Evolutionary conservation across 2,329 filamentous ascomycete genomes (phyloP), one percentile per base, ranked within the genome.

Genomic region (Hymenoscyphus occultus): DNA sequence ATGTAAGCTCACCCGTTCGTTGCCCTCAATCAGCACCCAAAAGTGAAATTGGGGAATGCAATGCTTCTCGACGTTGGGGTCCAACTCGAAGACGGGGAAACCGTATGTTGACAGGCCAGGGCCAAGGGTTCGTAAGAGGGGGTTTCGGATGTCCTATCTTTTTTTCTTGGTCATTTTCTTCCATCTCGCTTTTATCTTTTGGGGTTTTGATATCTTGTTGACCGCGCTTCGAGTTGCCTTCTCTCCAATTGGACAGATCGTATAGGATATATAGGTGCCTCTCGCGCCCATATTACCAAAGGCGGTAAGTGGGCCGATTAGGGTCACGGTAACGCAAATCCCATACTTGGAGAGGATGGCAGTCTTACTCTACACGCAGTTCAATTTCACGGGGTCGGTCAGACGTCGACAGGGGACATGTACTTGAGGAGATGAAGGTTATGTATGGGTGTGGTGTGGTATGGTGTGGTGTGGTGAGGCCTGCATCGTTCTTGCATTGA

Each of bases 391-490:
- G 32, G 35, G 39, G 35, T 35, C 9, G 35, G 35, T 40, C 22
- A 40, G 28, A 48, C 9, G 12, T 28, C 19, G 1, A 19, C 12
- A n/a, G 7, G 39, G n/a, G 28, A 28, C 3, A 28, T 28, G 22
- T 35, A 5, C 9, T 0, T 19, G 16, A 32, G 9, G n/a, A 59
- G 32, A 32, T 42, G 35, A 28, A 40, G 39, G 39, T 28, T 28
- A 28, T 28, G 39, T 22, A 42, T 28, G 39, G 14, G 32, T 22
- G n/a, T 45, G 5, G 39, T n/a, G 42, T 12, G 31, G 39, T n/a
- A 13, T 12, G 31, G 59, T 60, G 45, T 12, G 31, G 59, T 60
- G 45, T 51, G 45, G 45, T 51, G 5, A 51, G 59, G 59, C 58
- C 19, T 60, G 40, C 59, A 51, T 51, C 12, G 28, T 5, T 45